These are phyloP conservation scores for Solanum peruvianum DNA, from an alignment of 257 asterid species.

Conservation along the genomic window DNA sequence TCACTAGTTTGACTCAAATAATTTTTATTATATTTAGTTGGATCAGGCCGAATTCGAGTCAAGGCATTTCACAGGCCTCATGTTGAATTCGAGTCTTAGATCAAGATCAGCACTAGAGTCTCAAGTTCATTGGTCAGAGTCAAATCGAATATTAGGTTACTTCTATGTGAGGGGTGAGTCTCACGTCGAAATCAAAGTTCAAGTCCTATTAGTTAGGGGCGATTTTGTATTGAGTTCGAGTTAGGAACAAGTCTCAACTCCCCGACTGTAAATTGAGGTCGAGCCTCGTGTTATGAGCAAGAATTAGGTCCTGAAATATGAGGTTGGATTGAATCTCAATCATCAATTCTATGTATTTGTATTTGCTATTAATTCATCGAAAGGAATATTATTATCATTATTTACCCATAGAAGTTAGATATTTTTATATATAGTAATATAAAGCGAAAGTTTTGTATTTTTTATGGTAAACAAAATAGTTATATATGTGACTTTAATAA, in stretches of 20 bases:
- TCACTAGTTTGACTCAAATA: too few species aligned
- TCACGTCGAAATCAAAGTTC: not conserved
- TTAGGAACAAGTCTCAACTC: too few species aligned
- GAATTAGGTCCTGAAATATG: too few species aligned
- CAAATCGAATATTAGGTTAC: not conserved
- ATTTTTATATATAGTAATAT: too few species aligned
- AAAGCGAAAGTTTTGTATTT: too few species aligned
- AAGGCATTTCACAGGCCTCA: too few species aligned
- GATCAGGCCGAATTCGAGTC: too few species aligned
- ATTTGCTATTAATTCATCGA: not conserved
- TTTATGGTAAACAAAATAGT: not conserved
- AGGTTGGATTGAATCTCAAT: not conserved
- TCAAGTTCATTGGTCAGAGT: not conserved
- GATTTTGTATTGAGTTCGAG: not conserved
- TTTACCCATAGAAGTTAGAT: too few species aligned
- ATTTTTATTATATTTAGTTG: too few species aligned
- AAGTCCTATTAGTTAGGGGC: fast-evolving
- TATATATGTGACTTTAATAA: not conserved
- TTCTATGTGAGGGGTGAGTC: not conserved
- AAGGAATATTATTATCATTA: too few species aligned
- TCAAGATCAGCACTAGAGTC: not conserved
- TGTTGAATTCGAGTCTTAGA: not conserved
- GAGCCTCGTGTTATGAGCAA: not conserved
- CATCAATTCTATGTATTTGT: not conserved
- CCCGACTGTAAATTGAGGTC: not conserved